Evolutionary conservation across 2,329 filamentous ascomycete species (phyloP), one percentile per base, ranked within the genome.

Genomic region (Cadophora malorum): DNA sequence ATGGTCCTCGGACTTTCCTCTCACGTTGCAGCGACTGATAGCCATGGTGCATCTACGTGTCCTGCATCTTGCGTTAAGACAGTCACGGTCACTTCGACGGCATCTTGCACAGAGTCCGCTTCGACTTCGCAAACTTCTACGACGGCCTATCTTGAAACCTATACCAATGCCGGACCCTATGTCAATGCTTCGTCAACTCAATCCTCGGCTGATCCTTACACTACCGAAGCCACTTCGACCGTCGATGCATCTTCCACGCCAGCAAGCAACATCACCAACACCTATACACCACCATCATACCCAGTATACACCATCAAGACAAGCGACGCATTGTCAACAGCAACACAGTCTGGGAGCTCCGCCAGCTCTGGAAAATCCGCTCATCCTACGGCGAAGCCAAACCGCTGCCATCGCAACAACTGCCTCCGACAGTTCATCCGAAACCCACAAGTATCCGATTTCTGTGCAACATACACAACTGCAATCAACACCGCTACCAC

Each of bases 391-490:
- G 14, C 25, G n/a, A 60, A 60, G 23, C 49, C 62, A 19, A 31
- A 31, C 12, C 35, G 64, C 31, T 72, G 70, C 64, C 61, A 70
- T 6, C 65, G 69, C n/a, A 62, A 73, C 28, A 67, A 69, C 41
- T 73, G 69, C 33, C 69, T 73, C 21, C 71, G 69, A 19, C 65
- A 72, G 60, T 70, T 72, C 60, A 33, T 72, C 35, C 65, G 65
- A 6, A 31, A 68, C 21, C 19, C 69, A 38, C 53, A 63, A 47
- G 66, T 69, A 2, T 58, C 67, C 16, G 50, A 59, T 0, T 73
- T 74, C 61, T 74, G 72, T 25, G 64, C 66, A 9, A 71, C 72
- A 21, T 74, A 70, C 64, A 72, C 70, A 7, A 69, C 68, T 23
- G 60, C 55, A 2, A 35, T 69, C 5, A 68, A 70, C 21, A 69